These are phyloP conservation scores for Aspergillus sp. DNA, from an alignment of 2,329 filamentous ascomycete genomes.

Conservation along the genomic window DNA sequence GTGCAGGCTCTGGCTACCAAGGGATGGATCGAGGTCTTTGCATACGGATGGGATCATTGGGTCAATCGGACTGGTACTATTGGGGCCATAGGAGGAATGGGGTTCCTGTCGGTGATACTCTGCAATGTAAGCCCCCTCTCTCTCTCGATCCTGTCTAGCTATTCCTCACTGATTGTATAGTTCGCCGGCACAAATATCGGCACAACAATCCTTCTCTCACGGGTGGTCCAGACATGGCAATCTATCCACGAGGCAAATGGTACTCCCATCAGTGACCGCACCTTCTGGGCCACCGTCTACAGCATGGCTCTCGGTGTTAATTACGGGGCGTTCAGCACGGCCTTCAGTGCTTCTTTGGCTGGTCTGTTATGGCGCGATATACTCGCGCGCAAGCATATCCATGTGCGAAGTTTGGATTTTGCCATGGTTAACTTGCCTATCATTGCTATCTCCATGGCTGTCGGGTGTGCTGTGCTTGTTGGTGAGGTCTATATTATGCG, in stretches of 20 bases:
- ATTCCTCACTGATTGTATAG: slow-evolving; percentile 39
- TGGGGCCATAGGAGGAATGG: slow-evolving; percentile 71
- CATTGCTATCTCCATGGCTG: slow-evolving; percentile 66
- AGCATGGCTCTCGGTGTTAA: slow-evolving; percentile 74
- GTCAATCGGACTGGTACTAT: slow-evolving; percentile 67
- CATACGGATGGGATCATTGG: slow-evolving; percentile 73
- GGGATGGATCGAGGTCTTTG: slow-evolving; percentile 73
- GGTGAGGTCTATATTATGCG: slow-evolving; percentile 61
- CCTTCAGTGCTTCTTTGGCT: slow-evolving; percentile 70
- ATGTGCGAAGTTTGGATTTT: slow-evolving; percentile 64
- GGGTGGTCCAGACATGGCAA: slow-evolving; percentile 69
- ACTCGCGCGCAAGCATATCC: slow-evolving; percentile 66
- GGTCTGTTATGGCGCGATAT: slow-evolving; percentile 74
- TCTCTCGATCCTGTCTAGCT: no score
- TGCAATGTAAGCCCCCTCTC: slow-evolving; percentile 62
- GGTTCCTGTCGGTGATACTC: slow-evolving; percentile 67
- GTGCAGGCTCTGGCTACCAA: slow-evolving; percentile 72
- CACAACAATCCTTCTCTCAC: slow-evolving; percentile 70
- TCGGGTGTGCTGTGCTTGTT: slow-evolving; percentile 62
- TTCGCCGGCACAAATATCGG: slow-evolving; percentile 77
- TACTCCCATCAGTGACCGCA: slow-evolving; percentile 59
- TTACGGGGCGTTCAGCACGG: slow-evolving; percentile 71
- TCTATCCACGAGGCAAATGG: slow-evolving; percentile 54
- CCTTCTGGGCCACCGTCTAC: slow-evolving; percentile 73
- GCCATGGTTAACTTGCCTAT: slow-evolving; percentile 69